Evolutionary conservation across 2,329 filamentous ascomycete species (phyloP).

Genomic region (Ophiostoma angusticollis): DNA sequence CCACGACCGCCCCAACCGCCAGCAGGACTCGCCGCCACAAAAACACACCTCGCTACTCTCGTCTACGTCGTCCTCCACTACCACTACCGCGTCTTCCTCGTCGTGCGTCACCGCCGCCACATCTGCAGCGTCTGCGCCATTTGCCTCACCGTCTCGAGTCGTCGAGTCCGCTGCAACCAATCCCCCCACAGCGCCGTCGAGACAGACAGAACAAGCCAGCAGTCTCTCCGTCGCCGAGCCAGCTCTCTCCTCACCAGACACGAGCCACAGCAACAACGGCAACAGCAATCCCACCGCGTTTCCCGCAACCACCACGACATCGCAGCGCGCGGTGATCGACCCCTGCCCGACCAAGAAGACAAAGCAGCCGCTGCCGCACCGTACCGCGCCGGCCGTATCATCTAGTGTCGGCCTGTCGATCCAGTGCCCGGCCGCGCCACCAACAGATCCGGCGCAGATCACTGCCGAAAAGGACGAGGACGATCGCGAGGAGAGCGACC

Average conservation of each 20-base stretch:
- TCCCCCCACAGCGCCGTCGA: too few relatives aligned
- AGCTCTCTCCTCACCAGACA: too few relatives aligned
- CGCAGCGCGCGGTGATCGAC: constrained; percentile 18
- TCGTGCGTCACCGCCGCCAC: not conserved
- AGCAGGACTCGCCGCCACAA: constrained; percentile 1
- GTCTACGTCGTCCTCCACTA: constrained; percentile 6
- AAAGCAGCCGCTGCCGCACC: constrained; percentile 22
- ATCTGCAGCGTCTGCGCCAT: constrained; percentile 13
- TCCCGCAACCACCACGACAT: constrained; percentile 9
- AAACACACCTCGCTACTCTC: constrained; percentile 8
- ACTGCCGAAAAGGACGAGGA: too few relatives aligned
- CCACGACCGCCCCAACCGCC: constrained; percentile 2
- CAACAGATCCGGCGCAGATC: too few relatives aligned
- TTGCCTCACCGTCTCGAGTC: constrained; percentile 22
- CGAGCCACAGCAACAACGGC: not conserved
- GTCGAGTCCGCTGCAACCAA: not conserved
- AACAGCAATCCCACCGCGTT: not conserved
- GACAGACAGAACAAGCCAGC: too few relatives aligned
- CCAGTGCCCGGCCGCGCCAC: too few relatives aligned
- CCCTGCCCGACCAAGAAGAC: constrained; percentile 19
- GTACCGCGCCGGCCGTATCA: constrained; percentile 29
- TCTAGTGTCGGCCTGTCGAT: too few relatives aligned
- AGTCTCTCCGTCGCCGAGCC: too few relatives aligned
- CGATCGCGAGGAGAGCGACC: too few relatives aligned
- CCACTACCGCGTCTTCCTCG: constrained; percentile 5